Evolutionary conservation across 192 early-diverging fungal genomes (phyloP).

Genomic region (Rhizophagus sp.): DNA sequence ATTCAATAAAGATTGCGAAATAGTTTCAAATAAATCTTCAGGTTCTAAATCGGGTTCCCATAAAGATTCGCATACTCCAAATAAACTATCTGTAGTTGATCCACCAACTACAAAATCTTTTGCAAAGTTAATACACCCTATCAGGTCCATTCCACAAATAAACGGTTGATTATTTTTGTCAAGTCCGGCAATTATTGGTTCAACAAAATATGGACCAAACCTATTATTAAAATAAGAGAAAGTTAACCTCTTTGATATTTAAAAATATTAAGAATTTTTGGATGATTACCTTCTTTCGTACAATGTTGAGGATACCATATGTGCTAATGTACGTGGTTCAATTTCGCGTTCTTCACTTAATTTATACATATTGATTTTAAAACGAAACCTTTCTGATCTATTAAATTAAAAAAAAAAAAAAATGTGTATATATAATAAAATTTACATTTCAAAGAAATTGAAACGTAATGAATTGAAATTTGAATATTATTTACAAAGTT

Average conservation of each 20-base stretch:
- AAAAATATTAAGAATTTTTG: background rate
- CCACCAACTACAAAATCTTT: conserved; percentile 96
- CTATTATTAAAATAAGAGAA: conserved; percentile 46
- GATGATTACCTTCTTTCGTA: conserved; percentile 80
- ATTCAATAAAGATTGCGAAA: conserved; percentile 91
- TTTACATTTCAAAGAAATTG: background rate
- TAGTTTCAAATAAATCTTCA: conserved; percentile 96
- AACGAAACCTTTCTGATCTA: conserved; percentile 85
- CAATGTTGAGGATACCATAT: conserved; percentile 92
- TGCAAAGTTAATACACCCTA: conserved; percentile 92
- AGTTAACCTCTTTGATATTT: background rate
- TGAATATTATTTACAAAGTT: conserved; percentile 76
- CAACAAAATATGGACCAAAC: conserved; percentile 95
- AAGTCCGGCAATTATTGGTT: conserved; percentile 94
- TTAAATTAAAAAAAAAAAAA: background rate
- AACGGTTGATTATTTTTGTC: conserved; percentile 88
- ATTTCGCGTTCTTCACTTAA: conserved; percentile 95
- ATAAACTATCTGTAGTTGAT: conserved; percentile 83
- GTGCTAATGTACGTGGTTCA: conserved; percentile 88
- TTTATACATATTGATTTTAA: conserved; percentile 96
- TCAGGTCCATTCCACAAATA: conserved; percentile 93
- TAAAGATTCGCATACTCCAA: conserved; percentile 94
- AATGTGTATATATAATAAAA: background rate
- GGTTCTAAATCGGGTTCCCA: conserved; percentile 98
- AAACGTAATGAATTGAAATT: no score